A percentile compares a stretch with the other conserved stretches of the same genome.
Evolutionary conservation across 306 rosid species (phyloP).

Genomic region (Cicer cuneatum): DNA sequence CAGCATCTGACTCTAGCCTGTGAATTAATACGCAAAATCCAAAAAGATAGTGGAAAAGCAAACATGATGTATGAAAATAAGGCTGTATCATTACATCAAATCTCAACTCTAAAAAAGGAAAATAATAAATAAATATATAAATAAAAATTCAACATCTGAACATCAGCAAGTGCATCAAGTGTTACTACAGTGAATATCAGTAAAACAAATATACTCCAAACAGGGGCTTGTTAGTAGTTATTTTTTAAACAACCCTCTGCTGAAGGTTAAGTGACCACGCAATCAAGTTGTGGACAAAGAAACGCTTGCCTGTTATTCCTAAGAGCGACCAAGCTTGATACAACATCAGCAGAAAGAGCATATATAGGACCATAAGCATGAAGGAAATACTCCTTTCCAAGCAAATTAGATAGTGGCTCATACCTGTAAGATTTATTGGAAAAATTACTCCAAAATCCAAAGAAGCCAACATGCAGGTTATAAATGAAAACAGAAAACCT

Average conservation of each 20-base stretch:
- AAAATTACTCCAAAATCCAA: constrained; percentile 18
- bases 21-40: constrained; percentile 4
- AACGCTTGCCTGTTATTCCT: constrained; percentile 78
- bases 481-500: neutral
- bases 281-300: constrained; percentile 21
- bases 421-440: constrained; percentile 63
- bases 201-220: constrained; percentile 29
- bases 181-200: constrained; percentile 29
- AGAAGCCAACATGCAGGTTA: constrained; percentile 18
- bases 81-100: constrained; percentile 8
- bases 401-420: constrained; percentile 80
- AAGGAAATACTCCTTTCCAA: constrained; percentile 92
- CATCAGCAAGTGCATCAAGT: constrained; percentile 20
- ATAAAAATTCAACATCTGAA: constrained; percentile 4
- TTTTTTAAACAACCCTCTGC: constrained; percentile 9
- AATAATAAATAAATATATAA: neutral
- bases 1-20: constrained; percentile 8
- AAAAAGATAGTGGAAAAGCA: constrained; percentile 22
- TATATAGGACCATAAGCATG: constrained; percentile 99
- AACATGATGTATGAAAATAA: constrained; percentile 7
- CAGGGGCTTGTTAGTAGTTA: constrained; percentile 1
- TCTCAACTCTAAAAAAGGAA: neutral
- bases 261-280: constrained; percentile 31
- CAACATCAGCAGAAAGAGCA: constrained; percentile 94
- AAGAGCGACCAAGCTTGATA: constrained; percentile 88